phyloP scores from a whole-genome alignment of 441 rosid species.

The Cnidoscolus chayamansa region DNA sequence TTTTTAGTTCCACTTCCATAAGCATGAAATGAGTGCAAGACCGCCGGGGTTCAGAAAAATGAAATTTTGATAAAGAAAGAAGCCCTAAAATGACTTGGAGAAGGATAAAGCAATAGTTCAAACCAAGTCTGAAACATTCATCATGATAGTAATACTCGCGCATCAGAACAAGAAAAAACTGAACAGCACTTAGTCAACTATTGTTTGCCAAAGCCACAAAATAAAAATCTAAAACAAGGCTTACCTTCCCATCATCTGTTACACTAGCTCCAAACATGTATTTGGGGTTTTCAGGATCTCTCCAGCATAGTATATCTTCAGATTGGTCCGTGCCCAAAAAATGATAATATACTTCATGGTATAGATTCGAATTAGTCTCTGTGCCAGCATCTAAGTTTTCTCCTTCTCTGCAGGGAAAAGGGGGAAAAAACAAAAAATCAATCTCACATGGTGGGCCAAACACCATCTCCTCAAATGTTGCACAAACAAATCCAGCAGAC shows the following conservation, averaged over 20 bases:
- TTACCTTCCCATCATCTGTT: conserved; percentile 86
- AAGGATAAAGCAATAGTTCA: too few relatives aligned
- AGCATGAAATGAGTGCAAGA: neutral
- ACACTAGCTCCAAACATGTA: conserved; percentile 49
- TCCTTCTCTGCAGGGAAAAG: conserved; percentile 56
- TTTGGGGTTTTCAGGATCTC: conserved; percentile 75
- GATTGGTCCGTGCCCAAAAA: conserved; percentile 75
- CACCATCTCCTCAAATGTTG: neutral
- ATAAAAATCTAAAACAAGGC: neutral
- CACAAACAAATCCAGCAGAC: neutral
- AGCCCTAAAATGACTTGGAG: too few relatives aligned
- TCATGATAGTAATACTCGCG: neutral
- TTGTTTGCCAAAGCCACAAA: neutral
- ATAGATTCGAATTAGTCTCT: conserved; percentile 75
- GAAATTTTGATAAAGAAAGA: too few relatives aligned
- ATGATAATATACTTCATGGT: conserved; percentile 81
- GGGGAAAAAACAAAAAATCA: neutral
- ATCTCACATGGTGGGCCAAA: neutral
- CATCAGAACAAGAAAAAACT: neutral
- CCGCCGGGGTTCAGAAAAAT: too few relatives aligned
- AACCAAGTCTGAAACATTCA: neutral
- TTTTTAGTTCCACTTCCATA: neutral
- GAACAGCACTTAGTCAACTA: neutral
- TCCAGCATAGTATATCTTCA: conserved; percentile 91
- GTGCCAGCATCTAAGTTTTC: conserved; percentile 86